Conservation (phyloP, 352 stramenopile genomes). For the Phytophthora multivora region DNA sequence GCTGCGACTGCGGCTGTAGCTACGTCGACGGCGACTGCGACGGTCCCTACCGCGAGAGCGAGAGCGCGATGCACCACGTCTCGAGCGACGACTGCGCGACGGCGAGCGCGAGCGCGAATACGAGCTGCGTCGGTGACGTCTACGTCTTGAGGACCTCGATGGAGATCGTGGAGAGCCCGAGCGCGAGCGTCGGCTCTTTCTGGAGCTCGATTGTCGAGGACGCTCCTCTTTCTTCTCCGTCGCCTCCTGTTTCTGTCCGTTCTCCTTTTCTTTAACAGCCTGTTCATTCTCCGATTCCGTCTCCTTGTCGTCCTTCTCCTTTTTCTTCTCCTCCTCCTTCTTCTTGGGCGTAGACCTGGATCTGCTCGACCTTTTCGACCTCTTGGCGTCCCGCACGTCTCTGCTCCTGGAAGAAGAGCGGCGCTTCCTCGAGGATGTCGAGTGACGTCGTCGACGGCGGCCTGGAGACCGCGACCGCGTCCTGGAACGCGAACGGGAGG, state of each 20-base stretch:
- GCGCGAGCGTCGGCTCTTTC: conserved; percentile 58
- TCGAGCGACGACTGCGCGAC: conserved; percentile 42
- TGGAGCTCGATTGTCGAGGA: conserved; percentile 17
- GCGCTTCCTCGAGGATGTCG: conserved; percentile 32
- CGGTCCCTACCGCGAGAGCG: conserved; percentile 42
- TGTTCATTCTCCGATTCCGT: conserved; percentile 22
- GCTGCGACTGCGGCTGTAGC: conserved; percentile 49
- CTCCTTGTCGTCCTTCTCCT: conserved; percentile 5
- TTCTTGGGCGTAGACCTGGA: conserved; percentile 28
- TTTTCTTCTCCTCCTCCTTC: conserved; percentile 17
- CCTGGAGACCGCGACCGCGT: conserved; percentile 27
- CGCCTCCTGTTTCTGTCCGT: conserved; percentile 14
- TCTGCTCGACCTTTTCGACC: conserved; percentile 23
- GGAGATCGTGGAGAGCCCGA: conserved; percentile 59
- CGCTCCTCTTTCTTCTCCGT: conserved; percentile 22
- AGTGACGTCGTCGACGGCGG: conserved; percentile 37
- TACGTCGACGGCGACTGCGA: conserved; percentile 37
- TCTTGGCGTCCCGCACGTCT: conserved; percentile 18
- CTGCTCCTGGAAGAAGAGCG: conserved; percentile 25
- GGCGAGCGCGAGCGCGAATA: conserved; percentile 58
- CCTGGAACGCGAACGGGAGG: conserved; percentile 28
- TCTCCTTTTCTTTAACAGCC: conserved; percentile 19
- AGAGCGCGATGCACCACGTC: conserved; percentile 53
- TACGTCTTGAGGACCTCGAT: conserved; percentile 56
- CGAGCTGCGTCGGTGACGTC: conserved; percentile 42